Percentiles rank a stretch among this genome's conserved stretches.
Conservation (phyloP, 2,329 filamentous ascomycete genomes). For the Thielaviopsis populi region DNA sequence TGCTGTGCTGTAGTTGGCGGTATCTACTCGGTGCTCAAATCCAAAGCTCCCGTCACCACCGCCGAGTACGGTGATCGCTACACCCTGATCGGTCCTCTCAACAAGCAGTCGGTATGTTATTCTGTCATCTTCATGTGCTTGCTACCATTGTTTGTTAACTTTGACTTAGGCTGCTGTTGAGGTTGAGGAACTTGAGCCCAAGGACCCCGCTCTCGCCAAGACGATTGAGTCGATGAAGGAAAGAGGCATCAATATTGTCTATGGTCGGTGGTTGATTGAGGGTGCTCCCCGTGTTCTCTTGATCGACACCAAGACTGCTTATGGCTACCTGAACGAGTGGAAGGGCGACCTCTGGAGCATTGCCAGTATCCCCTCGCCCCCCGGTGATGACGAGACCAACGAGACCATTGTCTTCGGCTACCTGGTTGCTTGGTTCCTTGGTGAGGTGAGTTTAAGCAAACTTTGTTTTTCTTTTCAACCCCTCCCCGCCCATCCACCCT, state of each 20-base stretch:
- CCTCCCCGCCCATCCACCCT: not conserved
- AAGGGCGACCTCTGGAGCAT: slow-evolving; percentile 90
- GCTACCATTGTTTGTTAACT: slow-evolving; percentile 1
- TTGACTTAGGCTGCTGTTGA: slow-evolving; percentile 70
- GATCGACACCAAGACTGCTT: slow-evolving; percentile 88
- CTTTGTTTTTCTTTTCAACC: not conserved
- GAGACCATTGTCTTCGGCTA: slow-evolving; percentile 97
- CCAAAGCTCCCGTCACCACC: slow-evolving; percentile 92
- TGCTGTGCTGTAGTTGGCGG: slow-evolving; percentile 56
- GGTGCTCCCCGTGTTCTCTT: slow-evolving; percentile 85
- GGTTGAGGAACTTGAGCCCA: slow-evolving; percentile 82
- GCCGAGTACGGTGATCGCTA: slow-evolving; percentile 98
- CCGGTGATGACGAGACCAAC: slow-evolving; percentile 86
- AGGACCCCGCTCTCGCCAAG: slow-evolving; percentile 58
- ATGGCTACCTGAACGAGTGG: slow-evolving; percentile 88
- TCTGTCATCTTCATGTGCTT: not conserved
- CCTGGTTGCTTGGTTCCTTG: slow-evolving; percentile 91
- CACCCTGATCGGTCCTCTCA: slow-evolving; percentile 86
- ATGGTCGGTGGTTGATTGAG: slow-evolving; percentile 95
- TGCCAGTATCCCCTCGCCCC: slow-evolving; percentile 84
- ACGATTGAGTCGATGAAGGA: slow-evolving; percentile 90
- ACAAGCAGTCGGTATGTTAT: slow-evolving; percentile 63
- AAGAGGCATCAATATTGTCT: slow-evolving; percentile 75
- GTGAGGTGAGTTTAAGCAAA: slow-evolving; percentile 52
- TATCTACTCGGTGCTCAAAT: slow-evolving; percentile 98